phyloP scores from a whole-genome alignment of 306 rosid species.

The Trichosanthes cucumerina region DNA sequence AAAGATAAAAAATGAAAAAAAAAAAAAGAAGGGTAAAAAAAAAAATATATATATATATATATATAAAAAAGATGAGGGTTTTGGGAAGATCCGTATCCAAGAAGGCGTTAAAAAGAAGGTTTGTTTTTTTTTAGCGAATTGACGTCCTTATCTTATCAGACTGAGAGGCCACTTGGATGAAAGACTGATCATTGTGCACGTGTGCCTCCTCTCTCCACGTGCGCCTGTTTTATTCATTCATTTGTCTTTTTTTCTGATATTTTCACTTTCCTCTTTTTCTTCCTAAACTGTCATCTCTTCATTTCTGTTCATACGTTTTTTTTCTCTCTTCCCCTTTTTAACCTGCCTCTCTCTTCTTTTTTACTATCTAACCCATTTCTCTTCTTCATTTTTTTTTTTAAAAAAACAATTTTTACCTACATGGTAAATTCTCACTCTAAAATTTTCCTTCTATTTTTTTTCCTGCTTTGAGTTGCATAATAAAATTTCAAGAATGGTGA shows the following conservation, averaged over 20 bases:
- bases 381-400: no score
- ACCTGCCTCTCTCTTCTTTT: background rate
- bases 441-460: no score
- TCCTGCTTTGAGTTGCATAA: no score
- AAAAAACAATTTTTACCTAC: background rate
- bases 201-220: constrained; percentile 94
- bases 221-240: constrained; percentile 56
- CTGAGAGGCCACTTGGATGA: background rate
- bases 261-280: background rate
- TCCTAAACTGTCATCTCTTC: background rate
- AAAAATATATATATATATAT: no score
- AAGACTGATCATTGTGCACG: constrained; percentile 65
- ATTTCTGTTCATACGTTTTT: background rate
- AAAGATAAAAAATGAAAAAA: background rate
- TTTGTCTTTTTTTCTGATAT: constrained; percentile 27
- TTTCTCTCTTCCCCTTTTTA: background rate
- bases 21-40: background rate
- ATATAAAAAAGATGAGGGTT: background rate
- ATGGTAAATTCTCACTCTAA: no score
- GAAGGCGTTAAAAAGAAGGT: constrained; percentile 4
- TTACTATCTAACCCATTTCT: background rate
- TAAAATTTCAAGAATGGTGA: no score
- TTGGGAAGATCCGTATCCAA: background rate
- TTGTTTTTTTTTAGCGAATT: constrained; percentile 21
- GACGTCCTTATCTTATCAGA: constrained; percentile 27